Evolutionary conservation across 1,284 basidiomycete genomes (phyloP).

Genomic region (Stereum hirsutum): DNA sequence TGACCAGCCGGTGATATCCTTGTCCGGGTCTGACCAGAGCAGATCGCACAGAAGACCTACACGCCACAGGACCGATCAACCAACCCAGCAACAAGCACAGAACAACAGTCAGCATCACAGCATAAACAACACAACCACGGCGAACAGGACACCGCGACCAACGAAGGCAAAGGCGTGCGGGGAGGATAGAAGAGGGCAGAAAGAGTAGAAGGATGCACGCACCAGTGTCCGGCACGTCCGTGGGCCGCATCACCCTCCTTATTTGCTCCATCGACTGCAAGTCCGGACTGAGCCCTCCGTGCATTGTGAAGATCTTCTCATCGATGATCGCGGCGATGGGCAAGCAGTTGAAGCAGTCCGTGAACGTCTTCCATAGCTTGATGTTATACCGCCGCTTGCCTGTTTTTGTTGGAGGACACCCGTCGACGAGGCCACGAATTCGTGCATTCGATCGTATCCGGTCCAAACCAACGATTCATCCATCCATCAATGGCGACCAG

Average conservation of each 20-base stretch:
- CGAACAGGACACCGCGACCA: no score
- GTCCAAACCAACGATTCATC: no score
- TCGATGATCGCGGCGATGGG: constrained; percentile 96
- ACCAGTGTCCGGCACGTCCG: constrained; percentile 98
- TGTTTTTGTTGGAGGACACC: no score
- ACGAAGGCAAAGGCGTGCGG: background rate
- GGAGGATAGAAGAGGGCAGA: background rate
- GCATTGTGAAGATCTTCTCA: constrained; percentile 96
- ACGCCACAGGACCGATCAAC: no score
- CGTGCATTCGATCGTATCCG: no score
- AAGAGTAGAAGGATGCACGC: constrained; percentile 17
- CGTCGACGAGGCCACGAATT: no score
- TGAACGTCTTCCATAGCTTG: constrained; percentile 97
- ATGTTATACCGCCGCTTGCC: constrained; percentile 98
- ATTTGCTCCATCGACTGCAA: constrained; percentile 99
- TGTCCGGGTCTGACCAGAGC: constrained; percentile 98
- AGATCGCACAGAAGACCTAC: constrained; percentile 90
- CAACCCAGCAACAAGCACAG: constrained; percentile 3
- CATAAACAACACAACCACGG: no score
- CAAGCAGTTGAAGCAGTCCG: constrained; percentile 94
- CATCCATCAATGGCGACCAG: constrained; percentile 1
- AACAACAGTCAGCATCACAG: constrained; percentile 5
- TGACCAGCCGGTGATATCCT: constrained; percentile 98
- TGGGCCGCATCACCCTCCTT: constrained; percentile 97
- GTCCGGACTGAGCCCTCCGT: constrained; percentile 90